Percentiles rank a stretch among this genome's conserved stretches.
These are phyloP conservation scores for Paramecium biaurelia DNA, from an alignment of 73 alveolate species.

Conservation along the genomic window DNA sequence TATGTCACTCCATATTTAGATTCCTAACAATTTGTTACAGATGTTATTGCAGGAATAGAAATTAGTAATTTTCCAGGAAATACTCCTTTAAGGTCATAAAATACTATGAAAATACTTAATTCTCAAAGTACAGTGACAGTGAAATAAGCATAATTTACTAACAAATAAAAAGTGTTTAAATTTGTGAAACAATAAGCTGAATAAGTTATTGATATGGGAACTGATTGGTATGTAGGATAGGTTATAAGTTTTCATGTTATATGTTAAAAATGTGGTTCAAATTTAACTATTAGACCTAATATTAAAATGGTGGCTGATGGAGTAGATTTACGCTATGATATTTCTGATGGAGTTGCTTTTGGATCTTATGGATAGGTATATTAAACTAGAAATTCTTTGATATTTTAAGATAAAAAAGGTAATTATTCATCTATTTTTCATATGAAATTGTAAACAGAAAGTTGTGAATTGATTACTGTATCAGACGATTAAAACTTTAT, in stretches of 20 bases:
- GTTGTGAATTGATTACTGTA: neutral
- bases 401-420: neutral
- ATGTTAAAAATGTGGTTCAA: neutral
- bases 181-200: neutral
- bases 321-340: neutral
- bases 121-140: neutral
- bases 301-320: neutral
- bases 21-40: neutral
- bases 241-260: neutral
- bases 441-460: neutral
- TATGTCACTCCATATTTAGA: neutral
- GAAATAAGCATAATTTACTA: neutral
- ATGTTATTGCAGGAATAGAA: neutral
- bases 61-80: neutral
- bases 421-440: neutral
- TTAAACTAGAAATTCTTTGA: neutral
- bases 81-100: neutral
- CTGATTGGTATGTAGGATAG: neutral
- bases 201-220: neutral
- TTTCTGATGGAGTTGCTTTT: neutral
- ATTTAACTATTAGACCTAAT: neutral
- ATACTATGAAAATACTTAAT: neutral
- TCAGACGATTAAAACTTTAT: neutral
- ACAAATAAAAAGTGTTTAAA: neutral
- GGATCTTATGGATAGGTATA: neutral